Evolutionary conservation across 805 yeast species (phyloP).

Genomic region (Huiozyma sinensis): DNA sequence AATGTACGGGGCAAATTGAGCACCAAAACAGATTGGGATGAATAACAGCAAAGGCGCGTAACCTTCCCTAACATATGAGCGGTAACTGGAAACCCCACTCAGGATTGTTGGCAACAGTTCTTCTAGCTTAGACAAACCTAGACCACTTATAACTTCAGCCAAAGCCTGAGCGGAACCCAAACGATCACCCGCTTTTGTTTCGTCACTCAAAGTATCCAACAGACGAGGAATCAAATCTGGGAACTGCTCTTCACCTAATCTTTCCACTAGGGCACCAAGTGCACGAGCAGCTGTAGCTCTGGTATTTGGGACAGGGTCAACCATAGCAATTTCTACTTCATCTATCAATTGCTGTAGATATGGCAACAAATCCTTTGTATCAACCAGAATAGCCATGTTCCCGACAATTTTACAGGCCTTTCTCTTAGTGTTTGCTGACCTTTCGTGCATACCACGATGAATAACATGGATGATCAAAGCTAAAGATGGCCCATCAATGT

Average conservation of each 20-base stretch:
- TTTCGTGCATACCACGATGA: conserved; percentile 87
- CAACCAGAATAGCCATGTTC: conserved; percentile 94
- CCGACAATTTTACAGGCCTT: conserved; percentile 98
- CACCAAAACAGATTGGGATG: conserved; percentile 89
- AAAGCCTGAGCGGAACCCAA: conserved; percentile 96
- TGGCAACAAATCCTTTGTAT: conserved; percentile 73
- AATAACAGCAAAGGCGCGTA: conserved; percentile 82
- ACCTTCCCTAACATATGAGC: conserved; percentile 75
- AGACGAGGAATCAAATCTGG: conserved; percentile 82
- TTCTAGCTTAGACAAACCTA: conserved; percentile 80
- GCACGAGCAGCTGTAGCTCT: conserved; percentile 98
- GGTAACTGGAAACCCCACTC: conserved; percentile 54
- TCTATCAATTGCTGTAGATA: conserved; percentile 67
- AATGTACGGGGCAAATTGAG: conserved; percentile 83
- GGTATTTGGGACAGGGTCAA: conserved; percentile 95
- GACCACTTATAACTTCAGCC: conserved; percentile 86
- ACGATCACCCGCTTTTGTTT: conserved; percentile 74
- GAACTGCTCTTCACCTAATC: conserved; percentile 91
- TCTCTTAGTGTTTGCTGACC: conserved; percentile 87
- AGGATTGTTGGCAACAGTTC: conserved; percentile 77
- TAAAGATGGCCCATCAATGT: conserved; percentile 94
- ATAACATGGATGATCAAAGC: conserved; percentile 92
- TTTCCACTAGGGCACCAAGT: conserved; percentile 89
- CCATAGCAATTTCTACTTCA: conserved; percentile 89
- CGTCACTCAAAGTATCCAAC: conserved; percentile 66